Evolutionary conservation across 495 filamentous ascomycete genomes (phyloP), one percentile per base, ranked within the genome.

Genomic region (Tuber indicum): DNA sequence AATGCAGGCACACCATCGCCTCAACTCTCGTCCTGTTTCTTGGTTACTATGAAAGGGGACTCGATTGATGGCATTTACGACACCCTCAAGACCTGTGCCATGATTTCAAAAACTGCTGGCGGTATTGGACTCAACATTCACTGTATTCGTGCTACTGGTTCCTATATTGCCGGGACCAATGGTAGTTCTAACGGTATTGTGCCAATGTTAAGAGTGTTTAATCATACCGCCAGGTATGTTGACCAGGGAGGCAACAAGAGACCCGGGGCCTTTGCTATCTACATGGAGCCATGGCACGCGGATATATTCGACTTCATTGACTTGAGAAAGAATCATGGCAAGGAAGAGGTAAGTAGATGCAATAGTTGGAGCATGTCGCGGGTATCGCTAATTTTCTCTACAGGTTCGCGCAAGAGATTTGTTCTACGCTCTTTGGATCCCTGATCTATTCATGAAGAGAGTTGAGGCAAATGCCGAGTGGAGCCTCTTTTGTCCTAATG

Each of bases 61-160:
- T 98, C 95, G 84, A 99, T 99, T 84, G 96, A 99, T 79, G 96
- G 96, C 82, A 99, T 99, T 84, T 99, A 99, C 83, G 96, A 99
- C 81, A 99, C 96, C 32, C 87, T 99, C 80, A 99, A 99, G 90
- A 98, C 94, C 16, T 99, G 96, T 87, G 96, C 96, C 70, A 93
- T 98, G 93, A 99, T 99, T 84, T 98, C 96, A 78, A 99, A 99
- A 91, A 97, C 92, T 86, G 96, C 96, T 77, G 96, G 96, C 84
- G 96, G 96, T 84, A 98, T 99, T 83, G 96, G 96, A 77, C 87
- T 99, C 70, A 97, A 98, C 83, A 90, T 96, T 66, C 96, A 99
- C 87, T 90, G 93, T 78, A 99, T 99, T 79, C 94, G 96, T 84
- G 92, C 96, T 69, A 98, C 96, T 72, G 94, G 94, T 58, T 97